Base-by-base conservation (phyloP, 768 basidiomycete species). In the Harrya chromipes region DNA sequence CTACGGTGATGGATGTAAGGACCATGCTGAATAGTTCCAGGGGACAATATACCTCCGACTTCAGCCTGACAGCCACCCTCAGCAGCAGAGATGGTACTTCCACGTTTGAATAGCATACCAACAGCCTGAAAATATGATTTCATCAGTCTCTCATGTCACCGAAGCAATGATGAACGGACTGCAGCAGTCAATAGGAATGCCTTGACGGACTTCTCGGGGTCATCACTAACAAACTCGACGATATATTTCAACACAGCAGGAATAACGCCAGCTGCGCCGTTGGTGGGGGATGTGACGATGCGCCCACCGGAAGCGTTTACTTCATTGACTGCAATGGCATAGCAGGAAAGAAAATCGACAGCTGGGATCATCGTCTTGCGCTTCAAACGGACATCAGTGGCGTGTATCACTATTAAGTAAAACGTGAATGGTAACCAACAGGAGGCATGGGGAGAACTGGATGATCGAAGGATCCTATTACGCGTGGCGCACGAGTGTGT, bases 41-140 rank as follows among this genome's bases (percentile, higher is more conserved):
- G 24, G 17, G 34, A 29, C 17, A 35, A 60, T 72, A 26, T 62
- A 87, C 87, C 87, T 66, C 94, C 94, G 4, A 98, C 94, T 72
- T 95, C 93, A 17, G 93, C 93, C 72, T 93, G 90, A 66, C 93
- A 95, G 11, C 85, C 93, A 17, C 94, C 94, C 70, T 98, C 95
- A 0, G 95, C 94, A 13, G 94, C 94, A 40, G 88, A 90, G 43
- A 97, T 97, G 2, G 94, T 95, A 54, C 91, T 92, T n/a, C 94
- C 93, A 51, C 94, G 82, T 66, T 98, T 97, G 75, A 93, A 95
- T 27, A 97, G 73, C 94, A 97, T 97, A 14, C 94, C 93, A 46
- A 95, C 71, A 9, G 94, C 87, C 87, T 90, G 46, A 42, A 19
- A 19, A 55, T 43, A 35, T 21, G 16, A 41, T 44, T 37, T 54